These are phyloP conservation scores for Phoma sp. DNA, from an alignment of 2,329 filamentous ascomycete genomes.

Conservation along the genomic window DNA sequence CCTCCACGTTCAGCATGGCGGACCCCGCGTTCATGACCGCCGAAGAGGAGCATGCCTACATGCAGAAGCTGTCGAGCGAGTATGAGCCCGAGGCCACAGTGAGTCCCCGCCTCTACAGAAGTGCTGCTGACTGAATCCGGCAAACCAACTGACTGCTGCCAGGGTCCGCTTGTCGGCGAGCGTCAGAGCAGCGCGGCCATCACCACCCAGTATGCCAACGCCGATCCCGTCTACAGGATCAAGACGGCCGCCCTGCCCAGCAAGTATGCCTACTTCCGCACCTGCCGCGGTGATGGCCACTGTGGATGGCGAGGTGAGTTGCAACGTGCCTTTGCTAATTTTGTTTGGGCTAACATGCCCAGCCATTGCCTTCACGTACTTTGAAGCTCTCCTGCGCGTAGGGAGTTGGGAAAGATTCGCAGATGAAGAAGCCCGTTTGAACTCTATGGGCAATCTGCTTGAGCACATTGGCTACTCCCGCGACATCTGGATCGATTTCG, in stretches of 20 bases:
- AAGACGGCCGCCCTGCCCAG: conserved; percentile 86
- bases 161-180: conserved; percentile 85
- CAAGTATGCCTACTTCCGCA: conserved; percentile 87
- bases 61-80: conserved; percentile 68
- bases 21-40: conserved; percentile 45
- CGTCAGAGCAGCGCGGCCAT: conserved; percentile 80
- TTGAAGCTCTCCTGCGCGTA: conserved; percentile 78
- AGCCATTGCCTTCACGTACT: conserved; percentile 95
- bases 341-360: conserved; percentile 38
- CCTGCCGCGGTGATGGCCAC: conserved; percentile 89
- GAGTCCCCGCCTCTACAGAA: conserved; percentile 40
- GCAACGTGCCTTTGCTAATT: conserved; percentile 5
- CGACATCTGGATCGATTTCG: conserved; percentile 82
- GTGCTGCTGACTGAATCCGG: conserved; percentile 18
- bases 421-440: conserved; percentile 75
- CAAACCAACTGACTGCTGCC: conserved; percentile 33
- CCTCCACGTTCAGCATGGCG: conserved; percentile 47
- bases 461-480: conserved; percentile 72
- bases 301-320: conserved; percentile 95
- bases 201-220: conserved; percentile 84
- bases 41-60: conserved; percentile 65
- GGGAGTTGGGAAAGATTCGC: conserved; percentile 71
- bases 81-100: conserved; percentile 67
- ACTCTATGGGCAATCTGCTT: conserved; percentile 74
- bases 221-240: conserved; percentile 81